Evolutionary conservation across 768 basidiomycete genomes (phyloP).

Genomic region (Boletus subcaerulescens): DNA sequence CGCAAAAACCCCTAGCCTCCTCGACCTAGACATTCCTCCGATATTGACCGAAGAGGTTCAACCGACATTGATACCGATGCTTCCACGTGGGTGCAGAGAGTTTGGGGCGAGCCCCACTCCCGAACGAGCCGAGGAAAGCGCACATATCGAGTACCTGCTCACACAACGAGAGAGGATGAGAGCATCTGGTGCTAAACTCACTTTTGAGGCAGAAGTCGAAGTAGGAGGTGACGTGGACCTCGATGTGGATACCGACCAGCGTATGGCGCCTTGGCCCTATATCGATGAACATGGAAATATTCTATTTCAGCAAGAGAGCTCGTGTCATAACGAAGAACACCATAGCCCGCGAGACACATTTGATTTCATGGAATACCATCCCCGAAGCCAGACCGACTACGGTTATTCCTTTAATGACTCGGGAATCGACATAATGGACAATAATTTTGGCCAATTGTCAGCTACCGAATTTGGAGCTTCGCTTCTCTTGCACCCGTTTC

Average conservation of each 20-base stretch:
- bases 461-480: conserved; percentile 6
- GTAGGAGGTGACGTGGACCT: background rate
- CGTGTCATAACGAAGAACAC: background rate
- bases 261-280: background rate
- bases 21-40: conserved; percentile 4
- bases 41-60: conserved; percentile 13
- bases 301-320: background rate
- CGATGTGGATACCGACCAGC: background rate
- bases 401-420: conserved; percentile 13
- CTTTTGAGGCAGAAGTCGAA: background rate
- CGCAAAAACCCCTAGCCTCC: conserved; percentile 7
- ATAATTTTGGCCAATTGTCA: background rate
- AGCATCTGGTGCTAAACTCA: conserved; percentile 2
- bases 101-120: conserved; percentile 28
- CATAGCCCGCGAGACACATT: background rate
- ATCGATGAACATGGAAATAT: background rate
- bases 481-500: conserved; percentile 4
- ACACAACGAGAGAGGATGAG: conserved; percentile 25
- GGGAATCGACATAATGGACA: conserved; percentile 13
- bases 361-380: background rate
- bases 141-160: conserved; percentile 21
- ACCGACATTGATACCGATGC: background rate
- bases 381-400: background rate
- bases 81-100: conserved; percentile 20
- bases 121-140: conserved; percentile 8